Conservation (phyloP, 371 early-diverging fungal species). For the Rhizopus sp. region DNA sequence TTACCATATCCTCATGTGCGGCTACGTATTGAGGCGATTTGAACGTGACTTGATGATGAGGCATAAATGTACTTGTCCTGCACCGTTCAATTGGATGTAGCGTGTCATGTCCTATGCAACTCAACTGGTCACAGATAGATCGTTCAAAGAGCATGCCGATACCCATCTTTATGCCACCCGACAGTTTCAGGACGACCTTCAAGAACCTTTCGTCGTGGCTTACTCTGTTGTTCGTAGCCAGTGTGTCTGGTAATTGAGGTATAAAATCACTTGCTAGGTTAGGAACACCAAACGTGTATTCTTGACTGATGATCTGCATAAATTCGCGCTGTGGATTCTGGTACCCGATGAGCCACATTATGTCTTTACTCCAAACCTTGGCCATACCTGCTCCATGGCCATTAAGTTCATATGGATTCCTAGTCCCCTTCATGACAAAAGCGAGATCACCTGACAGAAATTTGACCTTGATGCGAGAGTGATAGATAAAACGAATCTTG, state of each 20-base stretch:
- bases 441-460: conserved; percentile 53
- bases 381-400: conserved; percentile 32
- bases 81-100: conserved; percentile 12
- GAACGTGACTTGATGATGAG: conserved; percentile 47
- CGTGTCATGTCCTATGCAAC: background rate
- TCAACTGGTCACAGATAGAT: conserved; percentile 1
- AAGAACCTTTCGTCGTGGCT: conserved; percentile 16
- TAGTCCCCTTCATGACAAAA: conserved; percentile 30
- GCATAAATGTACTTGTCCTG: conserved; percentile 25
- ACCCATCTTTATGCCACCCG: conserved; percentile 52
- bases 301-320: conserved; percentile 50
- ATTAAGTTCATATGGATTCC: conserved; percentile 32
- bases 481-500: conserved; percentile 62
- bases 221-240: conserved; percentile 1
- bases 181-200: conserved; percentile 42
- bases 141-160: conserved; percentile 47
- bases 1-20: conserved; percentile 37
- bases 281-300: conserved; percentile 52
- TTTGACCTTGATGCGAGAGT: conserved; percentile 44
- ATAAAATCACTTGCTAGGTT: conserved; percentile 23
- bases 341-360: conserved; percentile 41
- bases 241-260: conserved; percentile 12
- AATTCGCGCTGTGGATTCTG: conserved; percentile 46
- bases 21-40: conserved; percentile 36
- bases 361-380: conserved; percentile 46